phyloP scores from a whole-genome alignment of 2,329 filamentous ascomycete species.

The Pestalotiopsis sp. region DNA sequence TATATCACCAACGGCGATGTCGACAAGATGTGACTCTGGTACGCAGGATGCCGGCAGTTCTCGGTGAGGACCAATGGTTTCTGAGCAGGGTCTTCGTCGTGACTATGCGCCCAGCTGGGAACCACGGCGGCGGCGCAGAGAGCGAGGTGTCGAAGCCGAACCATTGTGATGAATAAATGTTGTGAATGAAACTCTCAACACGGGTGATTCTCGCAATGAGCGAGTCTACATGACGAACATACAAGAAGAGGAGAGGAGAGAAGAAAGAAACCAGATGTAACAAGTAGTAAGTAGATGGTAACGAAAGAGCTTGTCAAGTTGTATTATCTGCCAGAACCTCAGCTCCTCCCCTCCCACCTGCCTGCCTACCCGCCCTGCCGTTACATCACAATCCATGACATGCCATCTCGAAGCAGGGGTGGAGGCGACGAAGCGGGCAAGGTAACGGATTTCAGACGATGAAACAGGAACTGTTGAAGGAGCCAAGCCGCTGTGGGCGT shows the following conservation, averaged over 20 bases:
- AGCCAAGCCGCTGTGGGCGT: not conserved
- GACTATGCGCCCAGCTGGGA: conserved; percentile 22
- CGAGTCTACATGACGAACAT: not conserved
- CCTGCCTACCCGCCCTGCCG: not conserved
- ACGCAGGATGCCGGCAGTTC: conserved; percentile 35
- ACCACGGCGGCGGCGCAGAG: conserved; percentile 18
- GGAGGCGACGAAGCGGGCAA: no score
- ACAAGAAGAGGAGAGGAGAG: not conserved
- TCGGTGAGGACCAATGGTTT: conserved; percentile 22
- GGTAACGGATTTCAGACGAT: not conserved
- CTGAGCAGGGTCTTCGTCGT: conserved; percentile 22
- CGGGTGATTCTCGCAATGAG: not conserved
- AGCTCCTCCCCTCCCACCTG: not conserved
- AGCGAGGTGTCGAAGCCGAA: conserved; percentile 21
- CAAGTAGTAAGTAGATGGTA: not conserved
- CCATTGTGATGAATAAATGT: not conserved
- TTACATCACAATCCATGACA: no score
- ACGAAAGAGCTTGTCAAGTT: no score
- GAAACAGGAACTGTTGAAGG: conserved; percentile 9
- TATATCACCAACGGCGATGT: conserved; percentile 43
- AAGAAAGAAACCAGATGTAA: not conserved
- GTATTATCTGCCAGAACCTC: not conserved
- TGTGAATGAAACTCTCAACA: not conserved
- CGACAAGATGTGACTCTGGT: conserved; percentile 36
- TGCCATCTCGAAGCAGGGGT: not conserved